A percentile compares a stretch with the other conserved stretches of the same genome.
phyloP scores from a whole-genome alignment of 2,329 filamentous ascomycete genomes.

The Aplosporella prunicola region DNA sequence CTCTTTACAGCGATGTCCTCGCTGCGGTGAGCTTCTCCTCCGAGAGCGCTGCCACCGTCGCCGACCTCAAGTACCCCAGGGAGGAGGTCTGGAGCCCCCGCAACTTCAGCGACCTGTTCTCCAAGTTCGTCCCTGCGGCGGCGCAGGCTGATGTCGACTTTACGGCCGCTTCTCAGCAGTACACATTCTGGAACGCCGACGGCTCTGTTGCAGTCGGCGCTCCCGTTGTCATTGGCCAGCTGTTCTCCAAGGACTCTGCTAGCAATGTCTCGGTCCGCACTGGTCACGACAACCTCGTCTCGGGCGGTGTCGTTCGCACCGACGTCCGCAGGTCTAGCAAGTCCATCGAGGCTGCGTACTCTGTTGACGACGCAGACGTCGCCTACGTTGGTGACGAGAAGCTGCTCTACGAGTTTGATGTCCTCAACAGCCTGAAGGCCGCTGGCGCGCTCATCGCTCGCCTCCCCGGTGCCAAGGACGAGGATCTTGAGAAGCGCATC shows the following conservation, averaged over 20 bases:
- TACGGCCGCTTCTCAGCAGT: slow-evolving; percentile 59
- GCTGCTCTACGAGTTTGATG: slow-evolving; percentile 67
- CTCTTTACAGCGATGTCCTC: slow-evolving; percentile 83
- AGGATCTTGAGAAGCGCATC: slow-evolving; percentile 82
- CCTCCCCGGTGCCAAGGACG: slow-evolving; percentile 71
- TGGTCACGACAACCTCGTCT: slow-evolving; percentile 52
- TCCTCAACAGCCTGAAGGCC: slow-evolving; percentile 59
- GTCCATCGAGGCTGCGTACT: slow-evolving; percentile 75
- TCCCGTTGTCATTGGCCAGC: slow-evolving; percentile 51
- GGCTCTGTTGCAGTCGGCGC: slow-evolving; percentile 58
- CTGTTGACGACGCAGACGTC: slow-evolving; percentile 69
- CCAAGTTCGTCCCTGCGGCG: slow-evolving; percentile 30
- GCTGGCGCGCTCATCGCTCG: slow-evolving; percentile 67
- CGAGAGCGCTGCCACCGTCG: slow-evolving; percentile 42
- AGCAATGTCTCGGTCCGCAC: slow-evolving; percentile 52
- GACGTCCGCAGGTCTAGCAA: slow-evolving; percentile 79
- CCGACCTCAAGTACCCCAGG: slow-evolving; percentile 85
- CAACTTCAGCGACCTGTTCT: slow-evolving; percentile 40
- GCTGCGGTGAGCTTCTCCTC: slow-evolving; percentile 71
- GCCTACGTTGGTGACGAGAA: slow-evolving; percentile 70
- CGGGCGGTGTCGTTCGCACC: slow-evolving; percentile 71
- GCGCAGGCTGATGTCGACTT: slow-evolving; percentile 42
- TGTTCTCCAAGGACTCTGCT: slow-evolving; percentile 50
- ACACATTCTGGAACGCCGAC: slow-evolving; percentile 89
- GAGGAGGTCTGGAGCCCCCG: slow-evolving; percentile 54